Evolutionary conservation across 352 stramenopile genomes (phyloP).

Genomic region (Phytopythium montanum): DNA sequence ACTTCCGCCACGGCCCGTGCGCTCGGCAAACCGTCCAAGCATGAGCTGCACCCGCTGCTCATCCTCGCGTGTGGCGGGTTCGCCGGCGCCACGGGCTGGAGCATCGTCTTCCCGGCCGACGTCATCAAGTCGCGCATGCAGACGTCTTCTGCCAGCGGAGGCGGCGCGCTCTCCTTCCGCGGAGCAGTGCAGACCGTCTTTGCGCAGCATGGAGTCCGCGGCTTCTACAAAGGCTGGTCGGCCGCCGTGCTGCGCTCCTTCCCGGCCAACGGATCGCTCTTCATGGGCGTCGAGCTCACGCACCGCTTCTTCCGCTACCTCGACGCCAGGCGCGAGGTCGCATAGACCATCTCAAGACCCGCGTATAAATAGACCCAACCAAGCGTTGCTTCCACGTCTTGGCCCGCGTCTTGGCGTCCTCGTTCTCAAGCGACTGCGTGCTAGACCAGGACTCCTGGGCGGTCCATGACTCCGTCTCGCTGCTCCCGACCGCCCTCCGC

Average conservation of each 20-base stretch:
- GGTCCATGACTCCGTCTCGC: background rate
- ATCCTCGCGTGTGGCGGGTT: slow-evolving; percentile 79
- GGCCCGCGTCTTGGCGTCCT: background rate
- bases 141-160: slow-evolving; percentile 26
- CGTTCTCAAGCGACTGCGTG: background rate
- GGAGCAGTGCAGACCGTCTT: slow-evolving; percentile 54
- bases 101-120: slow-evolving; percentile 83
- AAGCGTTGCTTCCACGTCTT: background rate
- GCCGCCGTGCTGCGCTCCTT: slow-evolving; percentile 83
- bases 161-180: slow-evolving; percentile 30
- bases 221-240: slow-evolving; percentile 87
- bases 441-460: background rate
- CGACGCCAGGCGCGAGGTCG: slow-evolving; percentile 23
- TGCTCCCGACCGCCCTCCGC: background rate
- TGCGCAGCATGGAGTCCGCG: slow-evolving; percentile 57
- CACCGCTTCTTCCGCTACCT: slow-evolving; percentile 72
- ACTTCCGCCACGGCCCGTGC: slow-evolving; percentile 44
- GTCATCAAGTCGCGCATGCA: slow-evolving; percentile 87
- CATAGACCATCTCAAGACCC: background rate
- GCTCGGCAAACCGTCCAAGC: slow-evolving; percentile 57
- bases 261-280: slow-evolving; percentile 85
- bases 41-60: slow-evolving; percentile 62
- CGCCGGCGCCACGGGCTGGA: slow-evolving; percentile 78
- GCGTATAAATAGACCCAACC: slow-evolving; percentile 1
- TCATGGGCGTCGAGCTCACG: slow-evolving; percentile 88